These are phyloP conservation scores for Quercus engelmannii DNA, from an alignment of 306 rosid genomes.

Conservation along the genomic window DNA sequence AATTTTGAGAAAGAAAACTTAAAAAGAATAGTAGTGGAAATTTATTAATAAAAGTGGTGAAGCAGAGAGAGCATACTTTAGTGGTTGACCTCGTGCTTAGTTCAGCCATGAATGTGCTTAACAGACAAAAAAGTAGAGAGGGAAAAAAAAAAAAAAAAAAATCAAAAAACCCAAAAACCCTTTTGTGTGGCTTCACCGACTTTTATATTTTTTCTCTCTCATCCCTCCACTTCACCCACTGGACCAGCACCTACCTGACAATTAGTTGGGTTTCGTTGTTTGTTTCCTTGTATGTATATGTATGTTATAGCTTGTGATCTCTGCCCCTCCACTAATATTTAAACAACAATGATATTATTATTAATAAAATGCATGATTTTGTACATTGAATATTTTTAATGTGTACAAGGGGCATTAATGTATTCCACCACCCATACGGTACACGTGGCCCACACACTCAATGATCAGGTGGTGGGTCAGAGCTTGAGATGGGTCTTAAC, in stretches of 20 bases:
- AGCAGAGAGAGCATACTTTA: conserved; percentile 35
- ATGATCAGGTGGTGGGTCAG: conserved; percentile 42
- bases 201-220: neutral
- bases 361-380: conserved; percentile 40
- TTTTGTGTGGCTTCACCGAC: conserved; percentile 25
- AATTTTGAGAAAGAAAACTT: neutral
- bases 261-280: conserved; percentile 31
- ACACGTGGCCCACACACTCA: conserved; percentile 62
- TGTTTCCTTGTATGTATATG: conserved; percentile 36
- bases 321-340: conserved; percentile 25
- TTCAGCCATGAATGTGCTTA: conserved; percentile 43
- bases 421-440: conserved; percentile 35
- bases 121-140: conserved; percentile 24
- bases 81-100: conserved; percentile 72
- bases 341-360: conserved; percentile 29
- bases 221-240: conserved; percentile 19
- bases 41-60: neutral
- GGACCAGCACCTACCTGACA: conserved; percentile 32
- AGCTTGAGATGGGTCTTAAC: conserved; percentile 38
- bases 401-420: conserved; percentile 29
- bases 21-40: neutral
- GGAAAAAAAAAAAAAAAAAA: neutral
- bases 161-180: neutral
- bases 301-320: conserved; percentile 27
- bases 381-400: conserved; percentile 30